Percentiles rank a stretch among this genome's conserved stretches.
Evolutionary conservation across 2,329 filamentous ascomycete genomes (phyloP).

Genomic region (Claviceps sp.): DNA sequence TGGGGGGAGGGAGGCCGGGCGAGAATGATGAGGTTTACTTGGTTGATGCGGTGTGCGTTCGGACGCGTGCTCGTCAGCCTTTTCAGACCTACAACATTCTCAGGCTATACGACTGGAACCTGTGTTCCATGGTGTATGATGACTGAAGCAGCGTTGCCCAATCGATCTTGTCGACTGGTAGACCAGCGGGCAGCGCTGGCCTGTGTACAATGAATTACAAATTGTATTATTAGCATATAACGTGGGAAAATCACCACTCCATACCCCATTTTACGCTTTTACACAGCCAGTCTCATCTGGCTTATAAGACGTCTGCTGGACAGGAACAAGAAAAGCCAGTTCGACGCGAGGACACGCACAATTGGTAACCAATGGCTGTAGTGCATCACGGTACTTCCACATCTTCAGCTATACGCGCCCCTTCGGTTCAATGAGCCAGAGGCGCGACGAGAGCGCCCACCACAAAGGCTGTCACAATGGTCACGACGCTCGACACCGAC

Average conservation of each 20-base stretch:
- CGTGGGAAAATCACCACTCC: too few species aligned
- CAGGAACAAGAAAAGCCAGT: neutral
- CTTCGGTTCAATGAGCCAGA: constrained; percentile 12
- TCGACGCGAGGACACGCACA: too few species aligned
- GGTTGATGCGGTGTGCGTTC: too few species aligned
- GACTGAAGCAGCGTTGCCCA: neutral
- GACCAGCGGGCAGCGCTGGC: neutral
- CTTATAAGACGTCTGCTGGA: neutral
- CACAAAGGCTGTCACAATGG: constrained; percentile 43
- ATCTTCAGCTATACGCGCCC: neutral
- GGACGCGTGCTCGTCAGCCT: neutral
- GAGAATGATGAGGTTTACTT: too few species aligned
- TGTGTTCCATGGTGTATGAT: neutral
- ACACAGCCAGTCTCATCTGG: too few species aligned
- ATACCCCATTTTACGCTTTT: too few species aligned
- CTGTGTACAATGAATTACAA: neutral
- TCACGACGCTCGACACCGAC: constrained; percentile 47
- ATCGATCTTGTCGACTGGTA: neutral
- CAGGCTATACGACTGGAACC: neutral
- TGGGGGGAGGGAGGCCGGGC: neutral
- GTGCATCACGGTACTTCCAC: too few species aligned
- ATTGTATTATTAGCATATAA: neutral
- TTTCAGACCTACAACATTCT: neutral
- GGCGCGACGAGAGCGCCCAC: constrained; percentile 26
- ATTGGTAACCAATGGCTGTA: too few species aligned